Conservation (phyloP, 2,329 filamentous ascomycete species). For the Fusarium penzigii region DNA sequence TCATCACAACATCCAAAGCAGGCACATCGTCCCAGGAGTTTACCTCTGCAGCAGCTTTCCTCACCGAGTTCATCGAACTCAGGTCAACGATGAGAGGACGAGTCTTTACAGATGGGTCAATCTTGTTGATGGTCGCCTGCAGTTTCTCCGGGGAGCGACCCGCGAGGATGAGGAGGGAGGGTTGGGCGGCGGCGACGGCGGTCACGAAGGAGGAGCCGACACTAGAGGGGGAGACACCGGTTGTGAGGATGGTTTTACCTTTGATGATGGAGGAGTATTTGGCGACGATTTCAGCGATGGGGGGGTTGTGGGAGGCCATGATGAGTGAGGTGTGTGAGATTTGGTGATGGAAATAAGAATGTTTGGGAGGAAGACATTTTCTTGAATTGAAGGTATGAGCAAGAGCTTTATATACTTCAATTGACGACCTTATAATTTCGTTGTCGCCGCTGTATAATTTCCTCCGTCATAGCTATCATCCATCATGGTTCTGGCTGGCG, state of each 20-base stretch:
- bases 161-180: slow-evolving; percentile 46
- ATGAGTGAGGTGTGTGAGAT: background rate
- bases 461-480: no score
- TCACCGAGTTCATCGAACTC: slow-evolving; percentile 40
- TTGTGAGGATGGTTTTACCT: slow-evolving; percentile 42
- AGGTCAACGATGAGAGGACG: slow-evolving; percentile 42
- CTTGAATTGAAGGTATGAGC: no score
- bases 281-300: slow-evolving; percentile 29
- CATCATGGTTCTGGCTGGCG: background rate
- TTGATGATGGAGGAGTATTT: slow-evolving; percentile 35
- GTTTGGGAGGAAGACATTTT: no score
- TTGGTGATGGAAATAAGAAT: no score
- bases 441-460: no score
- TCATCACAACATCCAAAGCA: slow-evolving; percentile 43
- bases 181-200: slow-evolving; percentile 41
- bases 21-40: slow-evolving; percentile 34
- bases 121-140: slow-evolving; percentile 35
- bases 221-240: slow-evolving; percentile 42
- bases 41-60: slow-evolving; percentile 39
- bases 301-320: slow-evolving; percentile 25
- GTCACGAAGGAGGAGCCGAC: slow-evolving; percentile 41
- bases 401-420: no score
- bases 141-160: slow-evolving; percentile 43
- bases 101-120: slow-evolving; percentile 35
- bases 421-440: no score